Evolutionary conservation across 129 eudicot species (phyloP), one percentile per base, ranked within the genome.

Genomic region (Pseudognaphalium luteoalbum): DNA sequence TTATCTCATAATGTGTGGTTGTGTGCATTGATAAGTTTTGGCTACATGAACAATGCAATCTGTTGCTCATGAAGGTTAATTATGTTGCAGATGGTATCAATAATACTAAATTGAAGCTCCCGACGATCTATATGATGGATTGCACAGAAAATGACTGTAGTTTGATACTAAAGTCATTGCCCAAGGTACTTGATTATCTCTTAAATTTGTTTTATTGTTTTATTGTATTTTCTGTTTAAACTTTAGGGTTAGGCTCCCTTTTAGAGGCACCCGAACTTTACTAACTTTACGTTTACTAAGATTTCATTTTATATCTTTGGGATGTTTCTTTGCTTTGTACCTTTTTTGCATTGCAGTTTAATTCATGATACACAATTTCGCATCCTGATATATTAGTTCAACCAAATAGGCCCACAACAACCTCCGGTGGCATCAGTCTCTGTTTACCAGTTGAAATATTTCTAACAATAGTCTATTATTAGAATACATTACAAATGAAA

Each of bases 141-240:
- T 93, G 98, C 81, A 85, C 86, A n/a, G 72, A 74, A 69, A 93
- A 88, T 71, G 98, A 93, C 78, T 93, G 98, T 86, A 81, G 88
- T 71, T 85, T 82, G 65, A 86, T 90, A 73, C 76, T 90, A 22
- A 87, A 87, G 73, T 76, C 95, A 54, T 73, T 15, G 41, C 62
- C 73, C 39, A 87, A 88, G 95, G 98, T 93, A 69, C 80, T 69
- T 29, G 22, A 67, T 30, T 66, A 83, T 74, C 42, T 59, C 64
- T 2, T 71, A 62, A 5, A 12, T 42, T 66, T 54, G 30, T 51
- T 61, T 52, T 72, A 54, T 54, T 64, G 22, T 52, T 37, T 29
- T 72, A 54, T 72, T 73, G 25, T 51, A 72, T 63, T 57, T 72
- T 63, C 34, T 37, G 9, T 64, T 72, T 61, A 39, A 71, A 41